Percentiles rank a stretch among this genome's conserved stretches.
These are phyloP conservation scores for Geotrichum klebahnii DNA, from an alignment of 1,139 yeast species.

Conservation along the genomic window DNA sequence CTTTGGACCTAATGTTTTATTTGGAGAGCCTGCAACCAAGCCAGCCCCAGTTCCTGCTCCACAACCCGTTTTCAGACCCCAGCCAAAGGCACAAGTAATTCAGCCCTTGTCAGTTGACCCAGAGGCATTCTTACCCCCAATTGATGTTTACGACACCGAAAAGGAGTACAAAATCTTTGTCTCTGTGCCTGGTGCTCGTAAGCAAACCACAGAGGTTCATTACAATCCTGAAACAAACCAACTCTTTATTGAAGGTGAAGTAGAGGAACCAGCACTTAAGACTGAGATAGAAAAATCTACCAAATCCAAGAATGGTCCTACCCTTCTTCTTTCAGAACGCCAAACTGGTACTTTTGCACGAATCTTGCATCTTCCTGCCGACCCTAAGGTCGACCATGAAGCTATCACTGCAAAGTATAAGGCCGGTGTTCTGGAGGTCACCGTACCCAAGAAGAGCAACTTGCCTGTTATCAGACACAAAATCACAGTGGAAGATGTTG, in stretches of 20 bases:
- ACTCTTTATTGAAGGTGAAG: constrained; percentile 45
- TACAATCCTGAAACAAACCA: constrained; percentile 54
- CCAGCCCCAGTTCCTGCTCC: neutral
- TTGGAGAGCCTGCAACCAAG: too few species aligned
- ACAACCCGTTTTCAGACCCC: neutral
- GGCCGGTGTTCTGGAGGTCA: constrained; percentile 51
- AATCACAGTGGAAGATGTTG: constrained; percentile 17
- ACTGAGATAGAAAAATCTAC: constrained; percentile 3
- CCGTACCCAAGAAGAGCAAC: constrained; percentile 43
- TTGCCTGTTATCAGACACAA: constrained; percentile 9
- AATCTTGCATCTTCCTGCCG: constrained; percentile 50
- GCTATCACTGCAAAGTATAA: constrained; percentile 49
- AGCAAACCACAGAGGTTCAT: constrained; percentile 50
- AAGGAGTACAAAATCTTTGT: constrained; percentile 45
- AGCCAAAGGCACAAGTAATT: neutral
- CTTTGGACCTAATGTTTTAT: too few species aligned
- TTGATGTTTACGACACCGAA: constrained; percentile 50
- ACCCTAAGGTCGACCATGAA: constrained; percentile 50
- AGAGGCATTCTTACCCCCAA: constrained; percentile 41
- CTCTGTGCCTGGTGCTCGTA: constrained; percentile 53
- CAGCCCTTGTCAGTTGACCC: constrained; percentile 1
- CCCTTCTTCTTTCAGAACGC: constrained; percentile 14
- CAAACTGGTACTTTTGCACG: constrained; percentile 44
- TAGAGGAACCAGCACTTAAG: constrained; percentile 27
- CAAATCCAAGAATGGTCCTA: neutral